These are phyloP conservation scores for Rheum nobile DNA, from an alignment of 148 eudicot genomes.

Conservation along the genomic window DNA sequence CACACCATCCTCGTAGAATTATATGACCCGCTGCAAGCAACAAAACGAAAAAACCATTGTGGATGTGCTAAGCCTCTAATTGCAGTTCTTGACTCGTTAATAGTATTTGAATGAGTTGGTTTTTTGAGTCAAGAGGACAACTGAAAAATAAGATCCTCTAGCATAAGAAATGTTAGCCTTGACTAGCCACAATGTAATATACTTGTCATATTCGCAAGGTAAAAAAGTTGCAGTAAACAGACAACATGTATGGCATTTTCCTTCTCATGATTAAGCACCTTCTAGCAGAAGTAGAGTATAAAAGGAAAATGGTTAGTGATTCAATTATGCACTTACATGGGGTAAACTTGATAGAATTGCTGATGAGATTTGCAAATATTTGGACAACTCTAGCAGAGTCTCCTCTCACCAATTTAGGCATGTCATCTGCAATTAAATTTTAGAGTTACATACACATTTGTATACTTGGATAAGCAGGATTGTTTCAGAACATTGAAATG, in stretches of 20 bases:
- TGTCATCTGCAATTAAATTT: conserved; percentile 51
- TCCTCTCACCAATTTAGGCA: conserved; percentile 83
- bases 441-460: neutral
- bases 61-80: neutral
- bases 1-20: conserved; percentile 88
- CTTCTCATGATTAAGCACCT: neutral
- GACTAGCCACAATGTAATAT: neutral
- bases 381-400: conserved; percentile 93
- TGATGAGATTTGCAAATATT: conserved; percentile 88
- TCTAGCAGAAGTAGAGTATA: neutral
- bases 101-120: neutral
- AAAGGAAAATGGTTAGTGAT: neutral
- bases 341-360: conserved; percentile 94
- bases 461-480: neutral
- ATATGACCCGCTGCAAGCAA: conserved; percentile 73
- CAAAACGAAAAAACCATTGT: neutral
- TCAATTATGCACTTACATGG: conserved; percentile 39
- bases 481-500: neutral
- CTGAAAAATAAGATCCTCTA: neutral
- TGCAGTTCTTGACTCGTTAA: neutral
- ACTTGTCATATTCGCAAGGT: neutral
- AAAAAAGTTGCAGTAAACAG: neutral
- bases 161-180: neutral
- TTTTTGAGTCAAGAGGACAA: neutral
- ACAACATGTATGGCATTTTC: neutral